Base-by-base conservation (phyloP, 495 filamentous ascomycete genomes). In the Aspergillus heteromorphus region DNA sequence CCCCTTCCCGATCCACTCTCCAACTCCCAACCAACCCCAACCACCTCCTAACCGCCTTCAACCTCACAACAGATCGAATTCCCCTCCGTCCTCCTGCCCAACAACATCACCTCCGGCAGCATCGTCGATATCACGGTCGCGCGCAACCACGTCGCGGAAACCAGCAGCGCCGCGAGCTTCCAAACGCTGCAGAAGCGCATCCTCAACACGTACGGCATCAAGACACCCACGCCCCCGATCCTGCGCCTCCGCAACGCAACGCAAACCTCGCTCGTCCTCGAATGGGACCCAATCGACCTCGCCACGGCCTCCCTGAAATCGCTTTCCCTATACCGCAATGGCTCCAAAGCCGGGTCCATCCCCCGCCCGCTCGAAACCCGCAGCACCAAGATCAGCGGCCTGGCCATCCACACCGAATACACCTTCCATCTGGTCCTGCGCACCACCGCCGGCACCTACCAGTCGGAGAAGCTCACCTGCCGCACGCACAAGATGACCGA, bases 401-500 rank as follows among this genome's bases (percentile, higher is more conserved):
- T 99, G 34, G 92, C 92, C 9, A 87, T 97, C 61, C 92, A 97
- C 69, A 92, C 88, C 51, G 91, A 95, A 67, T 99, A 97, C 70
- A 85, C 83, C 2, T 99, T 99, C 73, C 91, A 97, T 62, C 79
- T 97, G 19, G 85, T 97, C 31, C 74, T 99, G 65, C 81, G 89
- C 58, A 97, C 93, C 0, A 87, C 82, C 20, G 93, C 95, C n/a
- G 92, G 93, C 25, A 92, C 88, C 19, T 89, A 84, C 58, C 76
- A 81, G 45, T 91, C 86, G 59, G 88, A 96, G 66, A 89, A 88
- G 65, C 76, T 99, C 50, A 81, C 81, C 7, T 89, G 96, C 45
- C 83, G 84, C 57, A 99, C 93, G 40, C 95, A 97, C 74, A 96
- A 97, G 77, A 97, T 97, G 95, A 97, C 93, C 23, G 93, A 99